Base-by-base conservation (phyloP, 768 basidiomycete genomes). In the Crassisporium funariophilum region DNA sequence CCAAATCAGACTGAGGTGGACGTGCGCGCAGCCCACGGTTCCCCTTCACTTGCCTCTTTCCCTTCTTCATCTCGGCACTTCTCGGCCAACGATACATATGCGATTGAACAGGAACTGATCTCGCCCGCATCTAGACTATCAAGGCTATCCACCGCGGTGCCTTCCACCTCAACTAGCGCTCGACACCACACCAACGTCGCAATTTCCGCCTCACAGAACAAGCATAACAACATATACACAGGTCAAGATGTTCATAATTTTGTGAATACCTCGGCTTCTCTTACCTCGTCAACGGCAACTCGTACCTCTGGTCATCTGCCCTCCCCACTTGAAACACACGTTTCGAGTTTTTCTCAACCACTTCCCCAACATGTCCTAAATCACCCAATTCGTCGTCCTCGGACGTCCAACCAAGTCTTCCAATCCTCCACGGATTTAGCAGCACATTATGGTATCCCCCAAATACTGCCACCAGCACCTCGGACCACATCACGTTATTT, bases 371-470 rank as follows among this genome's bases (percentile, higher is more conserved):
- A 87, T 88, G 86, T 57, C 61, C 61, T 88, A 81, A 84, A 70
- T 69, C 63, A 66, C 20, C 60, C 64, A 48, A 64, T 68, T 58
- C 63, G 68, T 64, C 82, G 84, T 87, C 86, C 71, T 66, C 70
- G 81, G 84, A 85, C 87, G 72, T 78, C 78, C 31, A 73, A 71
- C 47, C 73, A 74, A 70, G 78, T 87, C 56, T 87, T 86, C 59
- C 67, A 72, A 58, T 78, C 79, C 65, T 69, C 82, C 44, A 76
- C 78, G 68, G 87, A 85, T 71, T 71, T 86, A 46, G 83, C 86
- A 58, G 74, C 82, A 60, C 87, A 88, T 48, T 82, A 88, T 87
- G 87, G 86, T 69, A 81, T 89, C 62, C 87, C 88, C 50, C 78
- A 82, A 55, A 77, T 74, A 52, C 66, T 90, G 38, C 87, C 88